Evolutionary conservation across 164 flowering plant species (phyloP).

Genomic region (Vitis rupestris): DNA sequence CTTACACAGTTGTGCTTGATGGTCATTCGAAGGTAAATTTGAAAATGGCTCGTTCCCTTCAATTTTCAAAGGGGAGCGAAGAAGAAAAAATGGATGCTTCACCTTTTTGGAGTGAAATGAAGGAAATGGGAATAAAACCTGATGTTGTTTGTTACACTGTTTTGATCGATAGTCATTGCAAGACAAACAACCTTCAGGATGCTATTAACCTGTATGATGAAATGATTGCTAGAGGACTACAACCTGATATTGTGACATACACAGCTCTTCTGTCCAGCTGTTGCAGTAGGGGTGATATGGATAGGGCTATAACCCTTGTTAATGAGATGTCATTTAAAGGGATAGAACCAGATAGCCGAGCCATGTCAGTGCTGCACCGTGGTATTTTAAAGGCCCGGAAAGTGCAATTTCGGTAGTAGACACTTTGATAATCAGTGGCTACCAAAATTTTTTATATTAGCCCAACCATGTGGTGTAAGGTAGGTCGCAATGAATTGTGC

Average conservation of each 20-base stretch:
- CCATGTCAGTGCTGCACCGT: slow-evolving; percentile 10
- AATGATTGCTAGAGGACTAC: slow-evolving; percentile 56
- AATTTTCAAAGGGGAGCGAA: slow-evolving; percentile 2
- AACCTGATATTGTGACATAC: slow-evolving; percentile 67
- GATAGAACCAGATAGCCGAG: slow-evolving; percentile 32
- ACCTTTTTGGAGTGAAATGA: slow-evolving; percentile 42
- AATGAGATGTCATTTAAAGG: slow-evolving; percentile 52
- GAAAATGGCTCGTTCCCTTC: slow-evolving; percentile 1
- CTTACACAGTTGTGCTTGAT: slow-evolving; percentile 71
- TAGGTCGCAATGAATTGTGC: no score
- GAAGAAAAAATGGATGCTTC: slow-evolving; percentile 19
- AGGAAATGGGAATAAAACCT: slow-evolving; percentile 38
- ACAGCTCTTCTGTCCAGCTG: slow-evolving; percentile 59
- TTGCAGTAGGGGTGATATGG: slow-evolving; percentile 42
- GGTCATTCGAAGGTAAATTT: slow-evolving; percentile 26
- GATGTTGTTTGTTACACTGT: slow-evolving; percentile 67
- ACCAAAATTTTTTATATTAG: no score
- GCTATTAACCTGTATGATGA: slow-evolving; percentile 51
- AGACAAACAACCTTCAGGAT: slow-evolving; percentile 39
- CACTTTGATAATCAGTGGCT: no score
- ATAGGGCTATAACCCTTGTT: slow-evolving; percentile 46
- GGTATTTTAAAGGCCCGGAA: slow-evolving; percentile 27
- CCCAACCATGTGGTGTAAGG: no score
- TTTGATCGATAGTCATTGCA: slow-evolving; percentile 55
- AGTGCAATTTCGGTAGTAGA: neutral